Percentiles rank a stretch among this genome's conserved stretches.
Conservation (phyloP, 345 rosid genomes). For the Lepidium didymum region DNA sequence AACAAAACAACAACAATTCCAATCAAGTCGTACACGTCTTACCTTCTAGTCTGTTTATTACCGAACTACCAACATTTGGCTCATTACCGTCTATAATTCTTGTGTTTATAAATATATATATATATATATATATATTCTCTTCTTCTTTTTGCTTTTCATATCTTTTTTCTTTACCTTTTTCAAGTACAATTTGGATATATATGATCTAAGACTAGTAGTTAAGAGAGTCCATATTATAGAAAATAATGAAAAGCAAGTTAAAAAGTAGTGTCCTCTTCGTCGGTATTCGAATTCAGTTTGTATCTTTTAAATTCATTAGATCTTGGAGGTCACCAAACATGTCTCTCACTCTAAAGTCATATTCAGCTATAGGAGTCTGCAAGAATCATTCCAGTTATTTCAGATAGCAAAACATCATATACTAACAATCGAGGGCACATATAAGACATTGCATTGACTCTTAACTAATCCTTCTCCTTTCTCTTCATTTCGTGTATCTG, state of each 20-base stretch:
- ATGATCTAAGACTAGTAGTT: not conserved
- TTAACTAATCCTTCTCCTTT: slow-evolving; percentile 78
- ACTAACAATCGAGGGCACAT: not conserved
- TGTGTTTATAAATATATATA: not conserved
- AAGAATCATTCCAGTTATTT: slow-evolving; percentile 5
- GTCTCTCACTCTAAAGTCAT: slow-evolving; percentile 62
- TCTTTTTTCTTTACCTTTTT: not conserved
- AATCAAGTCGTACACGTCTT: no score
- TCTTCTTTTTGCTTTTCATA: not conserved
- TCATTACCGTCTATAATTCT: no score
- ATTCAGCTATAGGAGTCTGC: slow-evolving; percentile 68
- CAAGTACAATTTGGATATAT: not conserved
- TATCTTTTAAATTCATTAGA: not conserved
- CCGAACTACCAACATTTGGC: no score
- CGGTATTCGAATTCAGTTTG: not conserved
- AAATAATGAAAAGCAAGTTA: not conserved
- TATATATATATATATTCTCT: not conserved
- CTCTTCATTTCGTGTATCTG: slow-evolving; percentile 98
- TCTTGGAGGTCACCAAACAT: slow-evolving; percentile 62
- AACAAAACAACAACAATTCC: no score
- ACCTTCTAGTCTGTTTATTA: no score
- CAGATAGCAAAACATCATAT: not conserved
- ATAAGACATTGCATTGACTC: not conserved
- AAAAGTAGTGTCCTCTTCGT: not conserved
- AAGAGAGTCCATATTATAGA: not conserved